Base-by-base conservation (phyloP, 2,329 filamentous ascomycete genomes). In the Hypoxylon sp. region DNA sequence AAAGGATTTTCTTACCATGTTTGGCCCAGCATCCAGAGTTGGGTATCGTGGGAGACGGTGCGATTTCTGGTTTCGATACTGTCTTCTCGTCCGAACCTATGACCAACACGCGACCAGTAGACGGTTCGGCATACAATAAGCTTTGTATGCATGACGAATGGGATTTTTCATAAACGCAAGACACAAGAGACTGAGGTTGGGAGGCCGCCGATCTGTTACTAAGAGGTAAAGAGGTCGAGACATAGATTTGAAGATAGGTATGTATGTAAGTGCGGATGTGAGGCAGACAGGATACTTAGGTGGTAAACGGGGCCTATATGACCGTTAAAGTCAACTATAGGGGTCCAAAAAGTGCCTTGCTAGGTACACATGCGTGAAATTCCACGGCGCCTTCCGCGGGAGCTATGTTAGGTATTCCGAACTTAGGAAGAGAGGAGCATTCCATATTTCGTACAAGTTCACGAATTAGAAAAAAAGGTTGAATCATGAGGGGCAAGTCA, bases 1-100 rank as follows among this genome's bases (percentile, higher is more conserved):
- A 66, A 63, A 58, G 26, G 59, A 66, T 71, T 66, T 59, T 63
- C 54, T 59, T 66, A 63, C 68, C 65, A 62, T 24, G 53, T 65
- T 68, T 59, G 54, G 53, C 57, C 59, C 53, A 66, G 61, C 31
- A 61, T 47, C 47, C 59, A 62, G 47, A 66, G 46, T 54, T 54
- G 33, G 59, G 59, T 66, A 51, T 63, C 54, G 33, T 66, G 26
- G 62, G 59, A 68, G 68, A 68, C 65, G 54, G 68, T 71, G 59
- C 19, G 54, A 52, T 42, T 35, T 13, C 14, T 11, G 26, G n/a
- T 37, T 10, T 35, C 14, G 35, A 35, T 47, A 71, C 68, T 67
- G 68, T 63, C 31, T 24, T 29, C 8, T 14, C 17, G 11, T 53
- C 53, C 42, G 37, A 54, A 51, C 58, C 59, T 67, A 57, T 37